These are phyloP conservation scores for Thelonectria discophora DNA, from an alignment of 2,329 filamentous ascomycete genomes.

Conservation along the genomic window DNA sequence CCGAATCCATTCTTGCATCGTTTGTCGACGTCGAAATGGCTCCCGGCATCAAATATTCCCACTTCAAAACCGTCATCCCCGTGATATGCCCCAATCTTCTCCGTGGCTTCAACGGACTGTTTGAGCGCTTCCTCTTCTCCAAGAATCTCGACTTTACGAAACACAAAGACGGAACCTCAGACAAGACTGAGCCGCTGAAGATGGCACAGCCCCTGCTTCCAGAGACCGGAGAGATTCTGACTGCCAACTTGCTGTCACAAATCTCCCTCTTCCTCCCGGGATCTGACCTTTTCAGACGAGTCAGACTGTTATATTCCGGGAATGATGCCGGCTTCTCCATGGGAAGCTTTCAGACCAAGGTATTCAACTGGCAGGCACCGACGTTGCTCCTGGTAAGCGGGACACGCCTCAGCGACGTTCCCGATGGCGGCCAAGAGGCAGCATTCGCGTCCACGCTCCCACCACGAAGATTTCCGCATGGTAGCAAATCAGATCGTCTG, in stretches of 20 bases:
- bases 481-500: conserved; percentile 60
- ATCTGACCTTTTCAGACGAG: conserved; percentile 68
- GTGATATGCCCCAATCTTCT: conserved; percentile 73
- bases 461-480: conserved; percentile 66
- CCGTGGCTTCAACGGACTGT: conserved; percentile 71
- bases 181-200: conserved; percentile 32
- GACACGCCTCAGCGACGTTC: conserved; percentile 62
- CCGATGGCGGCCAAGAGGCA: conserved; percentile 61
- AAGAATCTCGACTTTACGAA: conserved; percentile 74
- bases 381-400: conserved; percentile 77
- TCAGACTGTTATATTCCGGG: conserved; percentile 75
- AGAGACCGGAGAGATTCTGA: conserved; percentile 68
- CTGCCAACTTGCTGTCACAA: conserved; percentile 71
- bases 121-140: conserved; percentile 80
- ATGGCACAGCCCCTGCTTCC: conserved; percentile 60
- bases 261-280: conserved; percentile 78
- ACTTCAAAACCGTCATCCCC: conserved; percentile 68
- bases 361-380: conserved; percentile 80
- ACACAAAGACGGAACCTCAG: conserved; percentile 46
- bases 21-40: conserved; percentile 72
- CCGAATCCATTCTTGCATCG: conserved; percentile 71
- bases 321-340: conserved; percentile 78
- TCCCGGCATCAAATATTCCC: conserved; percentile 68
- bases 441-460: conserved; percentile 70
- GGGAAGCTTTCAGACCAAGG: conserved; percentile 77